Conservation (phyloP, 2,329 filamentous ascomycete species). For the Ophiosphaerella herpotricha region DNA sequence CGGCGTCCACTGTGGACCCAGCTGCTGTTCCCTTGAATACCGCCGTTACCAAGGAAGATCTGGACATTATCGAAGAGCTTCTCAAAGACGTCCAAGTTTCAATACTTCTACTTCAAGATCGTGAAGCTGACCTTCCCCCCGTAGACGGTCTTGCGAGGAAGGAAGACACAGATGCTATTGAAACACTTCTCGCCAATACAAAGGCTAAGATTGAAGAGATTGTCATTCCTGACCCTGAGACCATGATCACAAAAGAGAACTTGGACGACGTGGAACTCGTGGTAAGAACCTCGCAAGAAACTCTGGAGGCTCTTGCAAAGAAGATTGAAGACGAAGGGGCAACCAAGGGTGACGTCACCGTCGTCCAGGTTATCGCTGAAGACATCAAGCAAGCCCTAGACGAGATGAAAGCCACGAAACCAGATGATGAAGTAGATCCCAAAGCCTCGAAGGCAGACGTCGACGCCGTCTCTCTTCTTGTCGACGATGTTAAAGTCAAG, state of each 20-base stretch:
- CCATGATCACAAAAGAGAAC: slow-evolving; percentile 66
- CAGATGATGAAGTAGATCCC: slow-evolving; percentile 57
- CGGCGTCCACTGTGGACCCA: slow-evolving; percentile 39
- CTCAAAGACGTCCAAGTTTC: slow-evolving; percentile 64
- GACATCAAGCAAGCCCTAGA: slow-evolving; percentile 78
- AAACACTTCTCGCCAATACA: slow-evolving; percentile 86
- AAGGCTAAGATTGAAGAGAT: slow-evolving; percentile 88
- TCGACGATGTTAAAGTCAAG: slow-evolving; percentile 81
- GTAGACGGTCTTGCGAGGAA: slow-evolving; percentile 66
- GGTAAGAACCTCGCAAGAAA: slow-evolving; percentile 75
- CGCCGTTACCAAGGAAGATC: slow-evolving; percentile 56
- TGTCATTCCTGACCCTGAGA: slow-evolving; percentile 66
- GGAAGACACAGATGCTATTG: slow-evolving; percentile 88
- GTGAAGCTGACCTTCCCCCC: slow-evolving; percentile 22
- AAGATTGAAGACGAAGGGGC: slow-evolving; percentile 71
- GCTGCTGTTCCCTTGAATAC: slow-evolving; percentile 40
- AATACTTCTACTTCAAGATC: slow-evolving; percentile 47
- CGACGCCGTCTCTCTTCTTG: slow-evolving; percentile 76
- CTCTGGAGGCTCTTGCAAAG: slow-evolving; percentile 67
- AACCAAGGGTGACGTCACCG: slow-evolving; percentile 77
- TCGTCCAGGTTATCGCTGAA: slow-evolving; percentile 76
- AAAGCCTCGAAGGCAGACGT: slow-evolving; percentile 80
- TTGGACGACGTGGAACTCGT: slow-evolving; percentile 68
- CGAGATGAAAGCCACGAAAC: slow-evolving; percentile 61
- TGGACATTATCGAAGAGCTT: slow-evolving; percentile 52